Evolutionary conservation across 2,329 filamentous ascomycete genomes (phyloP).

Genomic region (Cladosporium sp.): DNA sequence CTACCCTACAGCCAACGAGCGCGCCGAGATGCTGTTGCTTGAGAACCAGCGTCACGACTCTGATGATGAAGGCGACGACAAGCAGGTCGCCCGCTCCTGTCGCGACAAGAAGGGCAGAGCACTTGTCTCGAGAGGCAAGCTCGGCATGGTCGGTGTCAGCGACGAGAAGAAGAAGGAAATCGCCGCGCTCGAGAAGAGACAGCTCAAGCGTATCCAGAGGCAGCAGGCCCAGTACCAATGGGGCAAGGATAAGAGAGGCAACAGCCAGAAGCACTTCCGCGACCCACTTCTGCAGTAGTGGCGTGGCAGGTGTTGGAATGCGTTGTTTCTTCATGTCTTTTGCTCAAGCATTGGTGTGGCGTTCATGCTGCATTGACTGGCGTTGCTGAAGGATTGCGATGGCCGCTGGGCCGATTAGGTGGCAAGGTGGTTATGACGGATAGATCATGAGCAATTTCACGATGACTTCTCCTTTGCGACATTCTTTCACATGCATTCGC

Average conservation of each 20-base stretch:
- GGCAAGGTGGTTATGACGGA: not conserved
- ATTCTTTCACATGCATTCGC: not conserved
- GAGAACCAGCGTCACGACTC: conserved; percentile 46
- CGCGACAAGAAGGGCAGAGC: conserved; percentile 38
- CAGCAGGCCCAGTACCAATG: conserved; percentile 59
- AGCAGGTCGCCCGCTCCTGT: conserved; percentile 38
- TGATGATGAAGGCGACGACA: conserved; percentile 47
- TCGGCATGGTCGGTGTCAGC: conserved; percentile 75
- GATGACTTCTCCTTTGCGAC: conserved; percentile 1
- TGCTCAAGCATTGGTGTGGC: conserved; percentile 3
- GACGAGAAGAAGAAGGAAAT: conserved; percentile 73
- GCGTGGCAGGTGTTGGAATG: not conserved
- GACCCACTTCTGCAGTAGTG: conserved; percentile 47
- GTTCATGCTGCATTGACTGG: conserved; percentile 10
- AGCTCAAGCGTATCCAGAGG: conserved; percentile 62
- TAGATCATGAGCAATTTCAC: conserved; percentile 2
- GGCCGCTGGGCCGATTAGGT: not conserved
- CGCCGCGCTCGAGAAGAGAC: conserved; percentile 65
- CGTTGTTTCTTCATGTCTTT: not conserved
- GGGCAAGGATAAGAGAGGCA: conserved; percentile 69
- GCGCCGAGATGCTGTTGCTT: conserved; percentile 66
- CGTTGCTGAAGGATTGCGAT: not conserved
- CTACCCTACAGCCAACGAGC: conserved; percentile 77
- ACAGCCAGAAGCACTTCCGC: conserved; percentile 76
- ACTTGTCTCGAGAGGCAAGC: conserved; percentile 64